Evolutionary conservation across 805 yeast genomes (phyloP).

Genomic region (Lipomyces sp.): DNA sequence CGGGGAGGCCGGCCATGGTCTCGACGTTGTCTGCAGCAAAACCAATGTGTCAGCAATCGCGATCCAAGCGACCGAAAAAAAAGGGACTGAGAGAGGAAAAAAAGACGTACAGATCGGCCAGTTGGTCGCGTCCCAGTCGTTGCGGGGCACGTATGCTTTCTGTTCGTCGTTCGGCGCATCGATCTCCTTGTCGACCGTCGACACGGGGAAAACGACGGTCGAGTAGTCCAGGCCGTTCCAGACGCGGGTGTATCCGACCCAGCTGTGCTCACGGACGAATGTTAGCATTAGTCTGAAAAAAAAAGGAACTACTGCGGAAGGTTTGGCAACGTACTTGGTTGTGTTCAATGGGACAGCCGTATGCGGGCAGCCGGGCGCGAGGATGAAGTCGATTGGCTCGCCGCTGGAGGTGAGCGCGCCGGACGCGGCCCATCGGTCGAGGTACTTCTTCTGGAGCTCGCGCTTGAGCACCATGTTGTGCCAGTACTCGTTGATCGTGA

Average conservation of each 20-base stretch:
- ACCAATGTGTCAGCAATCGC: background rate
- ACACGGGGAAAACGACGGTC: slow-evolving; percentile 31
- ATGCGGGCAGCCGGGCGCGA: slow-evolving; percentile 49
- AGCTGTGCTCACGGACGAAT: too few species aligned
- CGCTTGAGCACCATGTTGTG: slow-evolving; percentile 33
- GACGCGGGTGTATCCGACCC: slow-evolving; percentile 33
- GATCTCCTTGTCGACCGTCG: slow-evolving; percentile 26
- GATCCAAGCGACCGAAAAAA: background rate
- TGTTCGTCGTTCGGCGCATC: slow-evolving; percentile 25
- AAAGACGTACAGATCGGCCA: slow-evolving; percentile 27
- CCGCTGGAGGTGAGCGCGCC: slow-evolving; percentile 40
- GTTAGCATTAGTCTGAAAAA: too few species aligned
- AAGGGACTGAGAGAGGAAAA: background rate
- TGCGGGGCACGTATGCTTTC: slow-evolving; percentile 27
- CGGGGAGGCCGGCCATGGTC: slow-evolving; percentile 30
- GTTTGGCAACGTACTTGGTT: slow-evolving; percentile 36
- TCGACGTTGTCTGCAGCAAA: slow-evolving; percentile 24
- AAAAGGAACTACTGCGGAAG: too few species aligned
- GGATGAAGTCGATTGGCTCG: slow-evolving; percentile 47
- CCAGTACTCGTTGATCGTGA: slow-evolving; percentile 40
- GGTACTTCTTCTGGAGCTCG: slow-evolving; percentile 40
- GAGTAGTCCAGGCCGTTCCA: slow-evolving; percentile 34
- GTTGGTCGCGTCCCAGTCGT: slow-evolving; percentile 27
- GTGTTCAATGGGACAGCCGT: slow-evolving; percentile 43
- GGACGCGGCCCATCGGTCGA: slow-evolving; percentile 46